Conservation (phyloP, 805 yeast species). For the Sungouiozyma ichnusensis region DNA sequence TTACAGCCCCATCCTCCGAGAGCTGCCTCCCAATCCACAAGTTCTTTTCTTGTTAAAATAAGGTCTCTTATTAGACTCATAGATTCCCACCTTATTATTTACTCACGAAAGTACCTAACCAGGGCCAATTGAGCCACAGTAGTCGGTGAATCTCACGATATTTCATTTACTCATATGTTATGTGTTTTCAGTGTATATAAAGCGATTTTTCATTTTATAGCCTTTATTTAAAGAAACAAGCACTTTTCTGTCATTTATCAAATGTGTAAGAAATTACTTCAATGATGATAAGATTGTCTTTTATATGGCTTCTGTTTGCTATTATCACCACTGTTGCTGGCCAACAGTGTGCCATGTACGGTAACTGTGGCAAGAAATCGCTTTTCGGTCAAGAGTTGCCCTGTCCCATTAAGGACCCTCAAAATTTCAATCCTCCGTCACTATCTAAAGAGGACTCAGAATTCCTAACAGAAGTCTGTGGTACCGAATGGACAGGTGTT, state of each 20-base stretch:
- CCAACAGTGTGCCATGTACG: slow-evolving; percentile 29
- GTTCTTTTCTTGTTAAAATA: slow-evolving; percentile 18
- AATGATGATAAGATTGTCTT: neutral
- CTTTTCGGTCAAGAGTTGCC: slow-evolving; percentile 75
- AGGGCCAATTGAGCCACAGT: too few relatives aligned
- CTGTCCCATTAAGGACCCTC: slow-evolving; percentile 53
- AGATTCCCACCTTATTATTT: neutral
- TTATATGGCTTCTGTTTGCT: neutral
- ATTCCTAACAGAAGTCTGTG: slow-evolving; percentile 55
- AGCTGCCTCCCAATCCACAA: slow-evolving; percentile 19
- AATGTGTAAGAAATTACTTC: too few relatives aligned
- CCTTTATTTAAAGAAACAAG: neutral
- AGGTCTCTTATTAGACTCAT: slow-evolving; percentile 25
- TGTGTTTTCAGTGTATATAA: too few relatives aligned
- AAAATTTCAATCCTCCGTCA: slow-evolving; percentile 31
- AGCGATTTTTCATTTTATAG: neutral
- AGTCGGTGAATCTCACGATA: too few relatives aligned
- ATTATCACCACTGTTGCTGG: neutral
- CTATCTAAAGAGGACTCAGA: slow-evolving; percentile 32
- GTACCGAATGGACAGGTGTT: slow-evolving; percentile 46
- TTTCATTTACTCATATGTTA: too few relatives aligned
- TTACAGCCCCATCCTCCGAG: slow-evolving; percentile 20
- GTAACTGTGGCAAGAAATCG: slow-evolving; percentile 65
- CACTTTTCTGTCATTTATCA: neutral
- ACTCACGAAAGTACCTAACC: too few relatives aligned